Evolutionary conservation across 164 flowering plant species (phyloP).

Genomic region (Vitis labrusca): DNA sequence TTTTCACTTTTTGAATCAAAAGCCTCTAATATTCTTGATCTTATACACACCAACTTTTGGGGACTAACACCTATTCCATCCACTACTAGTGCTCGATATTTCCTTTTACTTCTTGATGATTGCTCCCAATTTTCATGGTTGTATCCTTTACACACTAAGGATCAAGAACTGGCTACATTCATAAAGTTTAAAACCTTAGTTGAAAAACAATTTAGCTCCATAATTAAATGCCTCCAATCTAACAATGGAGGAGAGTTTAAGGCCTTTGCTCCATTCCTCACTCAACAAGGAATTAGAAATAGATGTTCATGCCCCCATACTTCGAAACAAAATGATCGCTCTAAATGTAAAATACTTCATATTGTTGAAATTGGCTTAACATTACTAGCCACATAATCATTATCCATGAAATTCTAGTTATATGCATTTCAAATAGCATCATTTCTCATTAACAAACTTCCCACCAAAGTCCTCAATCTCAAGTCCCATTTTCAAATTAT

Average conservation of each 20-base stretch:
- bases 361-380: constrained; percentile 19
- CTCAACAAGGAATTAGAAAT: constrained; percentile 3
- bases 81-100: too few relatives aligned
- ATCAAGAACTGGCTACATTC: too few relatives aligned
- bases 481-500: constrained; percentile 2
- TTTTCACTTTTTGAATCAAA: too few relatives aligned
- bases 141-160: too few relatives aligned
- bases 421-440: constrained; percentile 18
- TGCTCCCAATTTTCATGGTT: too few relatives aligned
- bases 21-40: too few relatives aligned
- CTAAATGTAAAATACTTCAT: constrained; percentile 10
- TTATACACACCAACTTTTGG: too few relatives aligned
- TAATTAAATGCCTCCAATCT: not conserved
- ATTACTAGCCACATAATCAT: constrained; percentile 3
- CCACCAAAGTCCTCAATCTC: not conserved
- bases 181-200: too few relatives aligned
- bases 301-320: constrained; percentile 20
- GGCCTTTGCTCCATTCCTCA: not conserved
- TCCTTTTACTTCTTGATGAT: too few relatives aligned
- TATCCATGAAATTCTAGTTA: constrained; percentile 14
- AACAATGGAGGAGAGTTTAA: constrained; percentile 23
- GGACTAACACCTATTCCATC: too few relatives aligned
- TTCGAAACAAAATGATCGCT: constrained; percentile 7
- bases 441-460: constrained; percentile 15
- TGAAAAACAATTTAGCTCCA: too few relatives aligned